Evolutionary conservation across 345 rosid species (phyloP), one percentile per base, ranked within the genome.

Genomic region (Gossypium longicalyx): DNA sequence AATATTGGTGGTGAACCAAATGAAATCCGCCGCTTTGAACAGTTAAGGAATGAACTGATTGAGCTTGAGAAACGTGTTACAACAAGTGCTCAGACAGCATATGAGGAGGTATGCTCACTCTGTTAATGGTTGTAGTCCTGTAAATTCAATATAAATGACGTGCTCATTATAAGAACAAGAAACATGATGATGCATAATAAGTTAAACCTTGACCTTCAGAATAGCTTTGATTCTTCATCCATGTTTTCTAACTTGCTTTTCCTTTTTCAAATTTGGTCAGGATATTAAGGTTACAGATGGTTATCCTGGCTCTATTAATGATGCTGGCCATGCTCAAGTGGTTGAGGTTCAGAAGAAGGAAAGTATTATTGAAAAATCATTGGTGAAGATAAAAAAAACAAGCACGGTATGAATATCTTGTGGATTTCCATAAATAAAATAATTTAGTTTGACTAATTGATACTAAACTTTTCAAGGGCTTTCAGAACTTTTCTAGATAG

Each of bases 51-150:
- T 74, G 99, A 95, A 81, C 89, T 95, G 41, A 89, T 93, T 72
- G 97, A 95, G 84, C 97, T 95, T 70, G 98, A 95, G 83, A 88
- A 86, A 79, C 91, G 97, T 66, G 94, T 95, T 74, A 93, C 87
- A 81, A 88, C 79, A 81, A 89, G 88, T 84, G 81, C 97, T 57
- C 87, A 87, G 61, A 84, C 91, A 19, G 89, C 82, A 77, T 84
- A 76, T 75, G 90, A 83, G 80, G 92, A 87, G 96, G 98, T 92
- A 75, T 65, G 77, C 68, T 52, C 34, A 60, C 62, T 23, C 57
- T 71, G 27, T 29, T 22, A 60, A 25, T 22, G 9, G n/a, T 44
- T 66, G 25, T 56, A 54, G 9, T 74, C 29, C 7, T 62, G 56
- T 47, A 59, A 62, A 56, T 53, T 56, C 63, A 56, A 12, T 23